A percentile compares a stretch with the other conserved stretches of the same genome.
Evolutionary conservation across 805 yeast genomes (phyloP).

Genomic region (Schwanniomyces pseudopolymorphus): DNA sequence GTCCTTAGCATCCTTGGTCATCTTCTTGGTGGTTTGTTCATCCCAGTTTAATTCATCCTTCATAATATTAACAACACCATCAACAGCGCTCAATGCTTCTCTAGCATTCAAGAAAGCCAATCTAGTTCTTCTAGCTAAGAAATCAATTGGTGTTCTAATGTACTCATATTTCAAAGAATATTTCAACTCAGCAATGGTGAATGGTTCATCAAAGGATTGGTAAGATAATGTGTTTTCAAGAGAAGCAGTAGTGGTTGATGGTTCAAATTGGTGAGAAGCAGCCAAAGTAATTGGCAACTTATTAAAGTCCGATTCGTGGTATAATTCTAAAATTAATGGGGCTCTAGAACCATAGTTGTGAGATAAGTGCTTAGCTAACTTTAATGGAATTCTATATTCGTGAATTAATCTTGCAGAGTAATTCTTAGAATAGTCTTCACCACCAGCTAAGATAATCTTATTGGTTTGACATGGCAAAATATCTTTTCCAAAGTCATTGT

Average conservation of each 20-base stretch:
- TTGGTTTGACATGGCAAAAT: conserved; percentile 53
- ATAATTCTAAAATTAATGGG: conserved; percentile 63
- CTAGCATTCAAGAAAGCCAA: conserved; percentile 87
- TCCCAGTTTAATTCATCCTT: conserved; percentile 78
- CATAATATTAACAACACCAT: conserved; percentile 84
- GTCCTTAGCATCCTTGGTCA: conserved; percentile 50
- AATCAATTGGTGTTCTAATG: conserved; percentile 84
- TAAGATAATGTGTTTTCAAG: conserved; percentile 39
- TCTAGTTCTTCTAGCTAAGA: conserved; percentile 90
- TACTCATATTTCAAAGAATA: conserved; percentile 83
- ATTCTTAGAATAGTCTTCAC: conserved; percentile 73
- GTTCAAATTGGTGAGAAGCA: conserved; percentile 26
- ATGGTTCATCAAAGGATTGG: conserved; percentile 70
- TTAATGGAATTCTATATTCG: conserved; percentile 67
- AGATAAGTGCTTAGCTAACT: conserved; percentile 78
- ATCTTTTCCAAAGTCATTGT: conserved; percentile 36
- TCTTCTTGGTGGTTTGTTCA: conserved; percentile 51
- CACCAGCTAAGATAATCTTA: conserved; percentile 67
- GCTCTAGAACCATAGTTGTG: conserved; percentile 90
- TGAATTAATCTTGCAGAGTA: conserved; percentile 79
- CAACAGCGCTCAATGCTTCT: conserved; percentile 77
- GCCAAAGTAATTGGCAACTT: conserved; percentile 69
- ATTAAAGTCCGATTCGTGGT: conserved; percentile 52
- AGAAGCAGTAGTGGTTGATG: conserved; percentile 24
- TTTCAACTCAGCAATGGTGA: conserved; percentile 85